Base-by-base conservation (phyloP, 495 filamentous ascomycete genomes). In the Evernia prunastri region DNA sequence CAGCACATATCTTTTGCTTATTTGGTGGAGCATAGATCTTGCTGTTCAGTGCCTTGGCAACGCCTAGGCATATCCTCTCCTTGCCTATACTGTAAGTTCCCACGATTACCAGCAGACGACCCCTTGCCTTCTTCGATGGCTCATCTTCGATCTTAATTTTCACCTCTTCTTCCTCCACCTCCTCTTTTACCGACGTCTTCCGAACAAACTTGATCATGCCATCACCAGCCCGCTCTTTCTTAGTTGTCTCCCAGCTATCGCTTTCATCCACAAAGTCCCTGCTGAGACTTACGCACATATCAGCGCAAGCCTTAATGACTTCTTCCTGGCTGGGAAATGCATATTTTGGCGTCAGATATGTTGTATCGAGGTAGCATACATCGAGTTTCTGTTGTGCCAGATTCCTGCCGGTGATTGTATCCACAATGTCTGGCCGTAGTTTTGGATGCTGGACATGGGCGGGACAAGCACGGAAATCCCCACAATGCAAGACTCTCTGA, bases 1-100 rank as follows among this genome's bases (percentile, higher is more conserved):
- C 89, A 17, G 80, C 77, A 73, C 90, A 93, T n/a, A 97, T 88
- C 58, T 84, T 82, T 68, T 89, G 87, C 72, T 97, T 98, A 40
- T 81, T 76, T 0, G 90, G 80, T 1, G 89, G 84, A 0, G 95
- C 93, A 70, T 87, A 98, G 72, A 98, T 97, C 72, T 96, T 96
- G 71, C 87, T 88, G 53, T 85, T 79, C 13, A 98, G 85, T 4
- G 94, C 93, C 63, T 84, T 81, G 11, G 94, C 94, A 64, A 97
- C 94, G 61, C 90, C 93, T 25, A 95, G 75, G 74, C 94, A 97
- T 69, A 99, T 90, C 61, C 91, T 87, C 73, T 99, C 94, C 77
- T 99, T 99, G 73, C 94, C 94, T 68, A 99, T 99, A 64, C 86
- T 90, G 77, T 99, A 99, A 4, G 94, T 99, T 61, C 94, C 94